Conservation (phyloP, 352 stramenopile genomes). For the Aphanomyces stellatus region DNA sequence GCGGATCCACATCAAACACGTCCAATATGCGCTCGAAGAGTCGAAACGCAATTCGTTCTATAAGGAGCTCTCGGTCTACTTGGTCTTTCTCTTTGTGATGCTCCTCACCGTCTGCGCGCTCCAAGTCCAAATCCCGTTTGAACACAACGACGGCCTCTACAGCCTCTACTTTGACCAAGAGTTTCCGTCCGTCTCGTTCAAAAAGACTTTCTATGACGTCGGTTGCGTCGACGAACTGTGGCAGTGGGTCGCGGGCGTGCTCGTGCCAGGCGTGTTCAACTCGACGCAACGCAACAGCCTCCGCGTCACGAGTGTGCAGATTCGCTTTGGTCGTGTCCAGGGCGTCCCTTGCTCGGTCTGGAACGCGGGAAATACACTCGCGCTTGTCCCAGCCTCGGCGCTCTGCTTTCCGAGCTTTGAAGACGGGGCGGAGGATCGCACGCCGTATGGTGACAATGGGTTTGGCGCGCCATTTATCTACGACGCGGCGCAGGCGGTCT, state of each 20-base stretch:
- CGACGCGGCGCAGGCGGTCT: conserved; percentile 25
- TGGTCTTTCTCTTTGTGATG: conserved; percentile 56
- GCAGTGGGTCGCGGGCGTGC: conserved; percentile 52
- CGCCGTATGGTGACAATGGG: conserved; percentile 42
- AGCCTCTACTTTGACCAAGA: conserved; percentile 60
- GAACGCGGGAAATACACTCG: conserved; percentile 34
- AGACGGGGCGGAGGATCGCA: conserved; percentile 29
- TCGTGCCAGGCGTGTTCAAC: conserved; percentile 62
- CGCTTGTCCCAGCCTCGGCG: conserved; percentile 60
- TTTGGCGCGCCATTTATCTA: conserved; percentile 36
- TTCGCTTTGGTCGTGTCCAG: conserved; percentile 51
- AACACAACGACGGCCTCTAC: conserved; percentile 51
- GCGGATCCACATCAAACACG: conserved; percentile 75
- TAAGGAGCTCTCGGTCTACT: conserved; percentile 65
- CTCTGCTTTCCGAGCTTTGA: conserved; percentile 68
- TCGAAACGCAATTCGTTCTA: conserved; percentile 80
- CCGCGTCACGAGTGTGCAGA: conserved; percentile 51
- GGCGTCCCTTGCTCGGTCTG: conserved; percentile 40
- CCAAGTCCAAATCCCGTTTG: conserved; percentile 60
- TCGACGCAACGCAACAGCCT: conserved; percentile 52
- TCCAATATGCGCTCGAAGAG: conserved; percentile 68
- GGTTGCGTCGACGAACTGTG: conserved; percentile 57
- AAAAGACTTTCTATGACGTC: conserved; percentile 58
- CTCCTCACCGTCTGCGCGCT: conserved; percentile 54
- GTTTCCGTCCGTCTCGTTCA: conserved; percentile 42